A percentile compares a stretch with the other conserved stretches of the same genome.
Evolutionary conservation across 768 basidiomycete genomes (phyloP).

Genomic region (Lactarius sp.): DNA sequence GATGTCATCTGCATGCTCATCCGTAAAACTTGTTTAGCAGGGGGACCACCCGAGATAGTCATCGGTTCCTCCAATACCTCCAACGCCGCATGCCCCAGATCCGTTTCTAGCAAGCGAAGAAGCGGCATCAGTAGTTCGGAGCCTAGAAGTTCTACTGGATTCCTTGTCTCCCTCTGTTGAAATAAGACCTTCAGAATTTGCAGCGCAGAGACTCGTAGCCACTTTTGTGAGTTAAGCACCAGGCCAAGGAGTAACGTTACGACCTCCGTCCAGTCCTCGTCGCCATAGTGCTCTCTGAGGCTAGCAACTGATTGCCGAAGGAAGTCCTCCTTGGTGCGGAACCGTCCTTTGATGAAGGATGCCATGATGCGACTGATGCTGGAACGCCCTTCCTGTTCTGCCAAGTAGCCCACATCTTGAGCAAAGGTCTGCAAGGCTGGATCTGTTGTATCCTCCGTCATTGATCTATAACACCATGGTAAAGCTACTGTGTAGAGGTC

Average conservation of each 20-base stretch:
- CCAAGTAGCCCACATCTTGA: slow-evolving; percentile 63
- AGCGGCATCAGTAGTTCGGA: slow-evolving; percentile 90
- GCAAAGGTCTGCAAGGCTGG: slow-evolving; percentile 65
- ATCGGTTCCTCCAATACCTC: slow-evolving; percentile 93
- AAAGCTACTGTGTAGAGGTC: slow-evolving; percentile 76
- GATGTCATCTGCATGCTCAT: slow-evolving; percentile 79
- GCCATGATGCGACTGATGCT: slow-evolving; percentile 85
- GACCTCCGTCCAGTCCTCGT: slow-evolving; percentile 71
- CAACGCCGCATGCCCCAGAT: slow-evolving; percentile 77
- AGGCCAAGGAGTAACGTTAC: slow-evolving; percentile 83
- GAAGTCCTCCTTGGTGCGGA: slow-evolving; percentile 91
- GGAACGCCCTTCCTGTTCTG: slow-evolving; percentile 64
- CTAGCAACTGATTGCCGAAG: slow-evolving; percentile 82
- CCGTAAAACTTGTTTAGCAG: slow-evolving; percentile 80
- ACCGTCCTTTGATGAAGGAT: slow-evolving; percentile 81
- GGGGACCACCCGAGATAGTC: slow-evolving; percentile 67
- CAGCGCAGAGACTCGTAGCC: slow-evolving; percentile 79
- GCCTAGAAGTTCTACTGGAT: slow-evolving; percentile 66
- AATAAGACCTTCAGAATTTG: slow-evolving; percentile 86
- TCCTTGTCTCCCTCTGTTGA: slow-evolving; percentile 76
- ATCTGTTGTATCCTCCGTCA: slow-evolving; percentile 58
- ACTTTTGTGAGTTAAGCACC: slow-evolving; percentile 74
- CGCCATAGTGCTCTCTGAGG: slow-evolving; percentile 79
- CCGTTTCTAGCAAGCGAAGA: slow-evolving; percentile 81
- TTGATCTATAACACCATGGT: slow-evolving; percentile 86